These are phyloP conservation scores for Terfezia claveryi DNA, from an alignment of 495 filamentous ascomycete species.

Conservation along the genomic window DNA sequence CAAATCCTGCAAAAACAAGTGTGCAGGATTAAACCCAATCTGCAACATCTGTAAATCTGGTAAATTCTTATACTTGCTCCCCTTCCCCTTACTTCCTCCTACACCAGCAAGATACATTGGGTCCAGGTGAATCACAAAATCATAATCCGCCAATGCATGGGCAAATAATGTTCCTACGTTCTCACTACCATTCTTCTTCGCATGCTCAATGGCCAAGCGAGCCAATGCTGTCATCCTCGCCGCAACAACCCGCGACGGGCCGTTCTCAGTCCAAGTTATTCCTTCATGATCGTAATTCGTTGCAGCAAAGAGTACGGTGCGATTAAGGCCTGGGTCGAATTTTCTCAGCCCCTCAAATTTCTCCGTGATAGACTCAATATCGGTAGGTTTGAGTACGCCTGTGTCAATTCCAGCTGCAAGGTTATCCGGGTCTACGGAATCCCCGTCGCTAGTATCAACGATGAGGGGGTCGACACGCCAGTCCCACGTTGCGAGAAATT, in stretches of 20 bases:
- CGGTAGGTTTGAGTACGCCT: slow-evolving; percentile 25
- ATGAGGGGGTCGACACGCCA: slow-evolving; percentile 69
- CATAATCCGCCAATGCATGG: slow-evolving; percentile 48
- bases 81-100: slow-evolving; percentile 8
- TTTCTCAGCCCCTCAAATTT: slow-evolving; percentile 61
- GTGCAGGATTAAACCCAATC: slow-evolving; percentile 7
- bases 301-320: slow-evolving; percentile 56
- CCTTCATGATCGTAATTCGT: slow-evolving; percentile 58
- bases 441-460: slow-evolving; percentile 35
- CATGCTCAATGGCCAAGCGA: slow-evolving; percentile 38
- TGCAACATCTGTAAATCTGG: slow-evolving; percentile 14
- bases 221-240: slow-evolving; percentile 63
- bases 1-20: too few relatives aligned
- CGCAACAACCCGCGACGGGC: slow-evolving; percentile 62
- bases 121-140: slow-evolving; percentile 58
- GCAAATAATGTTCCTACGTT: slow-evolving; percentile 43
- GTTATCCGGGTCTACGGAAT: background rate
- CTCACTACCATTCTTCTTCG: slow-evolving; percentile 34
- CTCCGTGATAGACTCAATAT: slow-evolving; percentile 38
- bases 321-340: slow-evolving; percentile 73
- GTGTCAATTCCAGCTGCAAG: too few relatives aligned
- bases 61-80: slow-evolving; percentile 55
- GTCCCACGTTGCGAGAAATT: slow-evolving; percentile 66
- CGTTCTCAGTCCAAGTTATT: slow-evolving; percentile 52
- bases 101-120: slow-evolving; percentile 22